Conservation (phyloP, 768 basidiomycete species). For the Termitomyces sp. region DNA sequence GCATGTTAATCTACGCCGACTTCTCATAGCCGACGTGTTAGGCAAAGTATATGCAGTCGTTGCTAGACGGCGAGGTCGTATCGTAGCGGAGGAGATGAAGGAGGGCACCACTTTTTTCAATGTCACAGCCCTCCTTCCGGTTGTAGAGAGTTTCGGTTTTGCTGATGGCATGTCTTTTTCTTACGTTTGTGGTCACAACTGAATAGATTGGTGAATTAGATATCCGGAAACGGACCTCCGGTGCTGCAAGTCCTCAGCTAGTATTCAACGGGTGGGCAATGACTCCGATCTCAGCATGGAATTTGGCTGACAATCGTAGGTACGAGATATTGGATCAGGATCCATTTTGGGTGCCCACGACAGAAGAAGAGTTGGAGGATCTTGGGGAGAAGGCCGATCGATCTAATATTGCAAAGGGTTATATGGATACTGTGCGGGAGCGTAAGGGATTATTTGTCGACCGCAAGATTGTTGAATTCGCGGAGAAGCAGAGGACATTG, state of each 20-base stretch:
- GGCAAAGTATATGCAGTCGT: constrained; percentile 98
- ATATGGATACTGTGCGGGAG: constrained; percentile 87
- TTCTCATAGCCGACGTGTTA: constrained; percentile 84
- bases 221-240: constrained; percentile 93
- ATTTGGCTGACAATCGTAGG: constrained; percentile 28
- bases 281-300: background rate
- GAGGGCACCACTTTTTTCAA: constrained; percentile 96
- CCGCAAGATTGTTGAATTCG: constrained; percentile 89
- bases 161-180: constrained; percentile 69
- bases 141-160: constrained; percentile 97
- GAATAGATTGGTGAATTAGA: constrained; percentile 42
- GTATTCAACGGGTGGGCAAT: constrained; percentile 84
- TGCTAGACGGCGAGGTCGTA: constrained; percentile 83
- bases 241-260: constrained; percentile 94
- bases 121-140: constrained; percentile 84
- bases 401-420: constrained; percentile 87
- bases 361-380: constrained; percentile 95
- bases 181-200: background rate
- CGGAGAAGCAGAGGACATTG: constrained; percentile 94
- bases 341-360: constrained; percentile 98
- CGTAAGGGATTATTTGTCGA: constrained; percentile 96
- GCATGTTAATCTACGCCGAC: constrained; percentile 2
- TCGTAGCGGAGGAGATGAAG: constrained; percentile 97
- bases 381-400: constrained; percentile 94
- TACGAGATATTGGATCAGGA: constrained; percentile 93